Base-by-base conservation (phyloP, 192 early-diverging fungal genomes). In the Globomyces pollinis-pini region DNA sequence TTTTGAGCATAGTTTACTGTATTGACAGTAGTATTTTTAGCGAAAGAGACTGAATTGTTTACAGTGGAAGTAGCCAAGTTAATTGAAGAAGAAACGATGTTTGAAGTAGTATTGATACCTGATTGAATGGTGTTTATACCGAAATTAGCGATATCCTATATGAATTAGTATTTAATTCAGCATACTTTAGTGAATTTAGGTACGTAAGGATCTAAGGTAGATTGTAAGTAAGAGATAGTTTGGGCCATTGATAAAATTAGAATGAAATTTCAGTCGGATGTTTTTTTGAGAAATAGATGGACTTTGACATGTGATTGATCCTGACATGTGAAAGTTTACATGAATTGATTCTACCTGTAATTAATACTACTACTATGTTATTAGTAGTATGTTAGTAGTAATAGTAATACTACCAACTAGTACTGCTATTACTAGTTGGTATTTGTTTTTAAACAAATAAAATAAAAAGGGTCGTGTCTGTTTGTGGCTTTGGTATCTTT, bases 201-300 rank as follows among this genome's bases (percentile, higher is more conserved):
- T 4, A 69, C 59, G 63, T 75, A 75, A 26, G 71, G 69, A 38
- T 75, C 75, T 29, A 71, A n/a, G n/a, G n/a, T n/a, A n/a, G n/a
- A n/a, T n/a, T n/a, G n/a, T n/a, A n/a, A n/a, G n/a, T n/a, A n/a
- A n/a, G n/a, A n/a, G n/a, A n/a, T n/a, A n/a, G n/a, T n/a, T n/a
- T n/a, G n/a, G n/a, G n/a, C 69, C 20, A 38, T 53, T 34, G 53
- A 61, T 4, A 16, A 23, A 49, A 49, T 24, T 23, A 8, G 23
- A 9, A 9, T 49, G 6, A 24, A 6, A 24, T 8, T 49, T 49
- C 28, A 18, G 45, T 26, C 45, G 20, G 45, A 18, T 9, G 41
- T 42, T 49, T 49, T 18, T 49, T 49, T 29, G 45, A 29, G 20
- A 16, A 9, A 49, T 42, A 4, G 41, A 42, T 4, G 15, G 18